Percentiles rank a stretch among this genome's conserved stretches.
Evolutionary conservation across 345 rosid genomes (phyloP).

Genomic region (Iberis pinnata): DNA sequence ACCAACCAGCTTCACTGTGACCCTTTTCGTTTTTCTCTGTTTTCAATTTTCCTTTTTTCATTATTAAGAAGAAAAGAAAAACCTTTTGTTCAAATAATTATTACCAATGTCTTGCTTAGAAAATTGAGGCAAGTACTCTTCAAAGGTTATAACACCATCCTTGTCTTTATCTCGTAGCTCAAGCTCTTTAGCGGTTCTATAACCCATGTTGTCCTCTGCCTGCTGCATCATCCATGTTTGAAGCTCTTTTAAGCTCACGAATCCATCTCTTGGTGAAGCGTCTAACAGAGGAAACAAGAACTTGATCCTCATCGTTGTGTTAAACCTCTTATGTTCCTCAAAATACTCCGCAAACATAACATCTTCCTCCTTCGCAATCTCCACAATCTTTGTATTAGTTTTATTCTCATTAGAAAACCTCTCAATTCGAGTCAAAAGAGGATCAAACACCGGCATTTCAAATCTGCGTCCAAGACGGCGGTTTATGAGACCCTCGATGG

Average conservation of each 20-base stretch:
- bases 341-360: conserved; percentile 32
- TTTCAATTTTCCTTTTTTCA: conserved; percentile 4
- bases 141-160: conserved; percentile 48
- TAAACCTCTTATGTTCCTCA: conserved; percentile 37
- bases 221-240: conserved; percentile 49
- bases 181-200: conserved; percentile 42
- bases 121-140: conserved; percentile 58
- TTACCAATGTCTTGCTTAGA: conserved; percentile 46
- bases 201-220: conserved; percentile 41
- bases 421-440: conserved; percentile 40
- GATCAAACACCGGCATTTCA: conserved; percentile 43
- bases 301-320: conserved; percentile 49
- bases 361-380: conserved; percentile 11
- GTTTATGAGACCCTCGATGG: conserved; percentile 19
- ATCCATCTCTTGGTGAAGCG: conserved; percentile 44
- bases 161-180: conserved; percentile 41
- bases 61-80: background rate
- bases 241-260: conserved; percentile 48
- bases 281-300: conserved; percentile 59
- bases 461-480: conserved; percentile 49
- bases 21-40: conserved; percentile 42
- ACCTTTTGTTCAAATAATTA: background rate
- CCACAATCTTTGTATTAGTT: background rate
- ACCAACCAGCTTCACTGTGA: conserved; percentile 77
- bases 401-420: conserved; percentile 30